These are phyloP conservation scores for Yarrowia divulgata DNA, from an alignment of 805 yeast genomes.

Conservation along the genomic window DNA sequence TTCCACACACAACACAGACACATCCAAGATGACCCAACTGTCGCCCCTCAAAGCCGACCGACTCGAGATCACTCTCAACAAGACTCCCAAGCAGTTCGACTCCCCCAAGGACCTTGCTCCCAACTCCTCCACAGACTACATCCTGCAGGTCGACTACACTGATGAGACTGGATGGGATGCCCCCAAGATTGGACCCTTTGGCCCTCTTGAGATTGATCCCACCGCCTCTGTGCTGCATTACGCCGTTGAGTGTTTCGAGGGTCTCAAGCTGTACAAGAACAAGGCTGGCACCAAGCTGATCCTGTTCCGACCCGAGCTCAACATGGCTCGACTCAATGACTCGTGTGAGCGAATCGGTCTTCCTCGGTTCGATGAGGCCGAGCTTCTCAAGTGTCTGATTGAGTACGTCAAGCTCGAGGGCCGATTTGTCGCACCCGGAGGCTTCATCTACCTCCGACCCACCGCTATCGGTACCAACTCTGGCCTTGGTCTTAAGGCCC, in stretches of 20 bases:
- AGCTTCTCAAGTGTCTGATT: slow-evolving; percentile 75
- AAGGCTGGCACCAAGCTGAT: slow-evolving; percentile 62
- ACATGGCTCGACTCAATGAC: slow-evolving; percentile 88
- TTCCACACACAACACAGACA: neutral
- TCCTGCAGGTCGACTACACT: slow-evolving; percentile 87
- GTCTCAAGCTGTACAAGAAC: slow-evolving; percentile 87
- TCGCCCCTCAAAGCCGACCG: slow-evolving; percentile 65
- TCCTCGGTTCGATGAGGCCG: slow-evolving; percentile 83
- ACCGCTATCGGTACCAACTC: slow-evolving; percentile 93
- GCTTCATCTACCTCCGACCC: slow-evolving; percentile 91
- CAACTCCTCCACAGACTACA: slow-evolving; percentile 81
- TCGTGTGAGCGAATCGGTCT: slow-evolving; percentile 89
- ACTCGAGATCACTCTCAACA: slow-evolving; percentile 56
- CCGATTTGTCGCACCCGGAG: slow-evolving; percentile 86
- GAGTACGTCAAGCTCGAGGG: slow-evolving; percentile 78
- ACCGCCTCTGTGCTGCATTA: slow-evolving; percentile 91
- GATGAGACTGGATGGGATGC: slow-evolving; percentile 78
- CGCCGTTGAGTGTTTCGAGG: slow-evolving; percentile 94
- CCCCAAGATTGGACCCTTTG: slow-evolving; percentile 88
- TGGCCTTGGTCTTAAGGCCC: slow-evolving; percentile 85
- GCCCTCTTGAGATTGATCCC: slow-evolving; percentile 78
- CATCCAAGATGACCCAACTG: slow-evolving; percentile 24
- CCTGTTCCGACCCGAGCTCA: slow-evolving; percentile 89
- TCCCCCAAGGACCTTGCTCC: slow-evolving; percentile 71
- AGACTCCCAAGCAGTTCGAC: slow-evolving; percentile 61